Conservation (phyloP, 805 yeast species). For the Metschnikowia kofuensis region DNA sequence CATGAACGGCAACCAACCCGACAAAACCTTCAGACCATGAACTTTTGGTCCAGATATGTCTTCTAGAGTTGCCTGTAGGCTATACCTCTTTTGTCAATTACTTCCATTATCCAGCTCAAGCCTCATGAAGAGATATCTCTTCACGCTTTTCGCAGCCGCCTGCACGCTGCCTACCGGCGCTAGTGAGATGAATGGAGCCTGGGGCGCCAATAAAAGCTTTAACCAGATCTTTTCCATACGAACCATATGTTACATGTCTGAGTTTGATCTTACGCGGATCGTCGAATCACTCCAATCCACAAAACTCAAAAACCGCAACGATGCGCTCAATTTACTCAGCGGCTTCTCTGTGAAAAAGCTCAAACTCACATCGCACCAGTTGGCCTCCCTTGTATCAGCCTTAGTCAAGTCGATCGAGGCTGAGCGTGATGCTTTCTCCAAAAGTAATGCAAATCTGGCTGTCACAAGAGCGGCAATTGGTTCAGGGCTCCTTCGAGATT, state of each 20-base stretch:
- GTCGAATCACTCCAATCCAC: conserved; percentile 14
- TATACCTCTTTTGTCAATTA: no score
- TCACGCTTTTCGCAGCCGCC: background rate
- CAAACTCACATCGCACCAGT: conserved; percentile 20
- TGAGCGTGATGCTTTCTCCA: conserved; percentile 34
- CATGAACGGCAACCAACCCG: no score
- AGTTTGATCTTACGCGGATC: conserved; percentile 14
- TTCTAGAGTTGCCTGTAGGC: no score
- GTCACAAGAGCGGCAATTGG: conserved; percentile 30
- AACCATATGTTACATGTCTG: conserved; percentile 11
- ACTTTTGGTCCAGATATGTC: no score
- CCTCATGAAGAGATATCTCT: no score
- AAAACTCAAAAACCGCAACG: conserved; percentile 15
- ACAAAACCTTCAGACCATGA: no score
- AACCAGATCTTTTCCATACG: background rate
- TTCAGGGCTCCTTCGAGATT: conserved; percentile 28
- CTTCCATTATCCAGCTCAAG: no score
- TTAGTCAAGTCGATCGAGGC: conserved; percentile 27
- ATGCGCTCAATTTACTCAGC: conserved; percentile 13
- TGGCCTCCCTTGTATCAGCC: conserved; percentile 23
- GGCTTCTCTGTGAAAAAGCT: conserved; percentile 15
- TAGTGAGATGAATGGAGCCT: background rate
- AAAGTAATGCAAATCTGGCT: conserved; percentile 23
- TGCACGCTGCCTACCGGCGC: background rate
- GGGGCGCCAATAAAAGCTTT: background rate